Conservation (phyloP, 1,139 yeast genomes). For the Kluyveromyces marxianus region DNA sequence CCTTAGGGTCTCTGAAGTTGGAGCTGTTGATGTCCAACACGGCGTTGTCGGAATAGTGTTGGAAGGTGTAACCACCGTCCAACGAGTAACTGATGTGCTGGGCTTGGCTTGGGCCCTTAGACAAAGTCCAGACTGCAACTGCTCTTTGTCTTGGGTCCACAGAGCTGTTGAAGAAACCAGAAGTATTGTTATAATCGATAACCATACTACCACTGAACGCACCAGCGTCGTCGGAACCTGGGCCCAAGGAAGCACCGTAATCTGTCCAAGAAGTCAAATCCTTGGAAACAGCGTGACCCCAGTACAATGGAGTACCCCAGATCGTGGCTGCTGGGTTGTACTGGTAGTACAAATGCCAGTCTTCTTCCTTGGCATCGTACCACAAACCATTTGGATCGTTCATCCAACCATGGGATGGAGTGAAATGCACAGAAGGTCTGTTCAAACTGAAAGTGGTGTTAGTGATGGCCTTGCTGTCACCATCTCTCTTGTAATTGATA, state of each 20-base stretch:
- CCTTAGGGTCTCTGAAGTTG: constrained; percentile 37
- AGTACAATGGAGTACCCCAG: constrained; percentile 29
- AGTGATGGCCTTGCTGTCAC: not conserved
- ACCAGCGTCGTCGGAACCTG: constrained; percentile 26
- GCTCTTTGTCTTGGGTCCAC: constrained; percentile 28
- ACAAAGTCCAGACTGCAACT: constrained; percentile 33
- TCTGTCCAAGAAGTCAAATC: constrained; percentile 32
- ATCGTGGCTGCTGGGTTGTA: constrained; percentile 28
- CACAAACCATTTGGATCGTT: constrained; percentile 28
- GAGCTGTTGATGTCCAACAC: constrained; percentile 29
- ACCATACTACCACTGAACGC: constrained; percentile 34
- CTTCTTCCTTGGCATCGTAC: constrained; percentile 19
- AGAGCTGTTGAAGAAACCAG: constrained; percentile 30
- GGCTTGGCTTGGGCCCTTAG: constrained; percentile 22
- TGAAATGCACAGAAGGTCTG: constrained; percentile 22
- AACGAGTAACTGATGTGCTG: constrained; percentile 32
- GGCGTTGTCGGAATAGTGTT: constrained; percentile 29
- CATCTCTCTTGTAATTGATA: not conserved
- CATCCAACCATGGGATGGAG: constrained; percentile 26
- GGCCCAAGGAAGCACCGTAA: constrained; percentile 28
- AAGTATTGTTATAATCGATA: constrained; percentile 32
- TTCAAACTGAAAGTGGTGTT: constrained; percentile 4
- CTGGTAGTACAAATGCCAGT: constrained; percentile 34
- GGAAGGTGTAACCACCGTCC: constrained; percentile 34
- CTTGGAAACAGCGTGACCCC: constrained; percentile 35